Evolutionary conservation across 495 filamentous ascomycete species (phyloP).

Genomic region (Parachaetomium inaequale): DNA sequence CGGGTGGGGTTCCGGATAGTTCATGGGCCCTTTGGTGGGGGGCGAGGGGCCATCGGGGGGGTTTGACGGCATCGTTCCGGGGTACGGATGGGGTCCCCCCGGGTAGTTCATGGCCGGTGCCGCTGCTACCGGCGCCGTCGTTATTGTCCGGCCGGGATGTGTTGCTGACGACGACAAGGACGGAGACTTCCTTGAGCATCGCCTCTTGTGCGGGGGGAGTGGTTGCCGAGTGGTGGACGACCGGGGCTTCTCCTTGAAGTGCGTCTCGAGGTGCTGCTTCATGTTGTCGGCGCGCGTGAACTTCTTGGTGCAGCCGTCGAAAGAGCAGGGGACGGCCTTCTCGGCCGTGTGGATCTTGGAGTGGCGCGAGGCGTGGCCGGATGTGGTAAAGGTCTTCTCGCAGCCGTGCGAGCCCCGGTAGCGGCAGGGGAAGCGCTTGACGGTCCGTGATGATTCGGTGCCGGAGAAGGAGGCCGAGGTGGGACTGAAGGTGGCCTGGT

Average conservation of each 20-base stretch:
- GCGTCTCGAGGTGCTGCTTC: constrained; percentile 94
- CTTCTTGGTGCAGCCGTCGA: constrained; percentile 73
- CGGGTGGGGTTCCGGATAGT: no score
- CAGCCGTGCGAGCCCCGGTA: constrained; percentile 64
- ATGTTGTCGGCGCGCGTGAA: constrained; percentile 98
- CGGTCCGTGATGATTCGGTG: constrained; percentile 38
- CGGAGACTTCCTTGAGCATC: constrained; percentile 17
- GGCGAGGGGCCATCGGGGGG: no score
- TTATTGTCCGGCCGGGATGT: no score
- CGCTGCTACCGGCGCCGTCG: no score
- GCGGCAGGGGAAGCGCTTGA: constrained; percentile 65
- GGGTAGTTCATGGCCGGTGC: no score
- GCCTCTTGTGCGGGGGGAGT: constrained; percentile 26
- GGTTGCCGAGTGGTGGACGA: constrained; percentile 31
- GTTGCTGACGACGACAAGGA: constrained; percentile 24
- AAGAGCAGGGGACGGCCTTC: constrained; percentile 85
- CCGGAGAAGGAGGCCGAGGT: constrained; percentile 36
- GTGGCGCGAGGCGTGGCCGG: constrained; percentile 92
- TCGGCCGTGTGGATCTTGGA: constrained; percentile 96
- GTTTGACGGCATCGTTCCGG: no score
- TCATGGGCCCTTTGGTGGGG: no score
- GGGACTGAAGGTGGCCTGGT: constrained; percentile 2
- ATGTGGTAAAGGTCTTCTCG: constrained; percentile 86
- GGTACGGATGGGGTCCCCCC: no score
- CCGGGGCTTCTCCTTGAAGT: constrained; percentile 57